Evolutionary conservation across 257 asterid genomes (phyloP).

Genomic region (Ajuga chamaepitys): DNA sequence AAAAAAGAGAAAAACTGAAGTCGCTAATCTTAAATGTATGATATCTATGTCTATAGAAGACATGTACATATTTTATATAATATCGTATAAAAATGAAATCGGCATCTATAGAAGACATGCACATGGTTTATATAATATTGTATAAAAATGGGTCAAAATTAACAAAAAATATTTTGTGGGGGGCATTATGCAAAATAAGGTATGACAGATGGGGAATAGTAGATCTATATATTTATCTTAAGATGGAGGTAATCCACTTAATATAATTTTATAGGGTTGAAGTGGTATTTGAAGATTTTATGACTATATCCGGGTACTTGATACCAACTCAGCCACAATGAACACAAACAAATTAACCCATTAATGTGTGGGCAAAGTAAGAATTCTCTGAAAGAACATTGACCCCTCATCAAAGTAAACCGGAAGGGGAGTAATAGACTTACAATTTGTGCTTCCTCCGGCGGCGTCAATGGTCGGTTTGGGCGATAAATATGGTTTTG

Average conservation of each 20-base stretch:
- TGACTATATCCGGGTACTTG: background rate
- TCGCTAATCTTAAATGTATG: no score
- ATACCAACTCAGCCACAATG: no score
- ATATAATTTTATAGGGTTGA: background rate
- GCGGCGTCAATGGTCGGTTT: constrained; percentile 85
- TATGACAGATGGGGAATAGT: background rate
- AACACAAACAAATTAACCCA: background rate
- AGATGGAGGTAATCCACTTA: background rate
- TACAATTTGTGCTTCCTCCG: constrained; percentile 83
- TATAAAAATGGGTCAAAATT: no score
- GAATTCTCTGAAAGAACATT: constrained; percentile 4
- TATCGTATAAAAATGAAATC: no score
- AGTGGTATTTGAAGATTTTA: background rate
- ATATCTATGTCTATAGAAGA: no score
- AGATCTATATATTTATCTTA: background rate
- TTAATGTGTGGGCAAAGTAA: background rate
- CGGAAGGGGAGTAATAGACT: background rate
- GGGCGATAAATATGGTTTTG: constrained; percentile 98
- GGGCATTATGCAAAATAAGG: background rate
- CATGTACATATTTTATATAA: no score
- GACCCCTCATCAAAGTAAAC: background rate
- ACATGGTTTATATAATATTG: no score
- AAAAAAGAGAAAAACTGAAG: no score
- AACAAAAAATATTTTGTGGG: no score
- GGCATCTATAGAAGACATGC: no score